A percentile compares a stretch with the other conserved stretches of the same genome.
Conservation (phyloP, 768 basidiomycete species). For the Lactarius hatsudake region DNA sequence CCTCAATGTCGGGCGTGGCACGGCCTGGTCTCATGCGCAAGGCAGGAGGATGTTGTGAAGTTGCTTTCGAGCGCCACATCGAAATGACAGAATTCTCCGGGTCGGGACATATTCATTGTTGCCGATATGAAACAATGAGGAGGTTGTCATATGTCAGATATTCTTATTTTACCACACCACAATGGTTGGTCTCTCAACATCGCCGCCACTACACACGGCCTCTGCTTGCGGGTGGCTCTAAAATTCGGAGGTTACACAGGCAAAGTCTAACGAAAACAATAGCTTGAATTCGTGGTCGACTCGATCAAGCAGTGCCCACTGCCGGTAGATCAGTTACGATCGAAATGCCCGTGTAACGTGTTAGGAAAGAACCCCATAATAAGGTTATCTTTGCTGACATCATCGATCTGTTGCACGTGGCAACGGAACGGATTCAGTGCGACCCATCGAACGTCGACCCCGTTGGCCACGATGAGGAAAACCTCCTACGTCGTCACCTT, state of each 20-base stretch:
- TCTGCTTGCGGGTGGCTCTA: background rate
- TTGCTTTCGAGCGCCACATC: background rate
- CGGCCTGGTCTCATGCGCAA: conserved; percentile 14
- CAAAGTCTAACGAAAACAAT: background rate
- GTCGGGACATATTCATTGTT: conserved; percentile 5
- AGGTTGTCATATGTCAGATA: background rate
- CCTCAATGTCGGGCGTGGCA: background rate
- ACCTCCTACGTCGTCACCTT: conserved; percentile 67
- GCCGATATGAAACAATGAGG: conserved; percentile 15
- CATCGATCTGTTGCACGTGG: background rate
- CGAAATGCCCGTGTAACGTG: conserved; percentile 1
- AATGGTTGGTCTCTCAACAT: background rate
- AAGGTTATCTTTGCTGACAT: conserved; percentile 7
- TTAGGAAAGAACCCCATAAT: background rate
- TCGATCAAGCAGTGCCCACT: background rate
- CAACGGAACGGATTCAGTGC: background rate
- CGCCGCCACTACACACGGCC: background rate
- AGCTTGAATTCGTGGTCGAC: background rate
- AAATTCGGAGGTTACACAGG: background rate
- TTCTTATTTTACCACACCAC: background rate
- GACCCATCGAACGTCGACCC: background rate
- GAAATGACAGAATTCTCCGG: background rate
- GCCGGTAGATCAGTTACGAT: background rate
- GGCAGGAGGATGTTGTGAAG: conserved; percentile 13
- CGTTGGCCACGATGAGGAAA: conserved; percentile 53